A percentile compares a stretch with the other conserved stretches of the same genome.
Evolutionary conservation across 1,139 yeast species (phyloP).

Genomic region (Pichia sp.): DNA sequence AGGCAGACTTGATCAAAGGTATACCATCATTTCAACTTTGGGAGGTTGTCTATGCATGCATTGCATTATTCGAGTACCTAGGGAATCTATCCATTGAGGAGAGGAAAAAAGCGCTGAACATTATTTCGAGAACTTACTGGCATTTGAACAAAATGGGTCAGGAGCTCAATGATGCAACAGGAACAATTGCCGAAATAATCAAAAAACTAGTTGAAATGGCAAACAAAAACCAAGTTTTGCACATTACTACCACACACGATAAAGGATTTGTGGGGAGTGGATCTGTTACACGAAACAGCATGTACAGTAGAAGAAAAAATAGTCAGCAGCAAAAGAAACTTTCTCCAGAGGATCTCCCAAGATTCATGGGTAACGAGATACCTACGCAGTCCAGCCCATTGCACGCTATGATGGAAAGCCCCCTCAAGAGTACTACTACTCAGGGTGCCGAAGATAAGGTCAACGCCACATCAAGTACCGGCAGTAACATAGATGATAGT

Average conservation of each 20-base stretch:
- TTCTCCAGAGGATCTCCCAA: constrained; percentile 23
- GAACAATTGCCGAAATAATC: constrained; percentile 49
- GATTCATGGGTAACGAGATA: neutral
- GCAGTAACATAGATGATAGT: neutral
- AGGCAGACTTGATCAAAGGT: constrained; percentile 43
- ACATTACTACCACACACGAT: constrained; percentile 7
- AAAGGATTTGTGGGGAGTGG: constrained; percentile 27
- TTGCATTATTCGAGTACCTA: constrained; percentile 45
- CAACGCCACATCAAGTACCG: neutral
- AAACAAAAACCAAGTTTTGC: constrained; percentile 23
- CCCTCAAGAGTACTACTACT: neutral
- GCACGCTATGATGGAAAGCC: neutral
- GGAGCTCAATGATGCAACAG: constrained; percentile 50
- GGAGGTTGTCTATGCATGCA: constrained; percentile 48
- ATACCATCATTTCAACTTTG: constrained; percentile 47
- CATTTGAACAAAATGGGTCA: constrained; percentile 51
- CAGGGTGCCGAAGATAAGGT: neutral
- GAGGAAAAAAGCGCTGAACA: constrained; percentile 37
- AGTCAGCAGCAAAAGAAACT: constrained; percentile 26
- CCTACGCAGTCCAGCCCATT: constrained; percentile 1
- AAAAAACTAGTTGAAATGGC: constrained; percentile 45
- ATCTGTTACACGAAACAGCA: constrained; percentile 11
- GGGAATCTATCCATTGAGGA: constrained; percentile 35
- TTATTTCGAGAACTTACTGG: constrained; percentile 51
- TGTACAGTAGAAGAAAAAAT: constrained; percentile 9